Conservation (phyloP, 352 stramenopile genomes). For the Blastocystis sp. region DNA sequence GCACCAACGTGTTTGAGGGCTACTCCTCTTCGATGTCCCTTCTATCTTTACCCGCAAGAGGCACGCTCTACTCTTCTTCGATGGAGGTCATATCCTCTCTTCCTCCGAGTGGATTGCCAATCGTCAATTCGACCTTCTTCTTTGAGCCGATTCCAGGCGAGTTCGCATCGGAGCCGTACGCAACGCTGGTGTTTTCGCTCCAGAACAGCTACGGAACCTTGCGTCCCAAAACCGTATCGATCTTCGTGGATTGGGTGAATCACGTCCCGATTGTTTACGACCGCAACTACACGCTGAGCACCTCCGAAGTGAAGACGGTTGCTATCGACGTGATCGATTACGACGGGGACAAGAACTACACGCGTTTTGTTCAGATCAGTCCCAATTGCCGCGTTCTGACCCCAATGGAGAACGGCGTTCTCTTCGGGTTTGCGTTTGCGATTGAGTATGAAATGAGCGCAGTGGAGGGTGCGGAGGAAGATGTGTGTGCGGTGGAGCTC, state of each 20-base stretch:
- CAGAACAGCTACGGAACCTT: conserved; percentile 17
- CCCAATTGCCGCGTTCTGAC: not conserved
- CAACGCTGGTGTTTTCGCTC: not conserved
- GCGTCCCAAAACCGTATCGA: not conserved
- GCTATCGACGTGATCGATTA: conserved; percentile 22
- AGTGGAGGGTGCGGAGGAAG: not conserved
- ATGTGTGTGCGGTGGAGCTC: not conserved
- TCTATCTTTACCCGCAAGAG: not conserved
- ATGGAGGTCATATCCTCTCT: not conserved
- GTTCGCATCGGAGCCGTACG: not conserved
- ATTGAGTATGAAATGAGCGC: not conserved
- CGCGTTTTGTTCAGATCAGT: conserved; percentile 24
- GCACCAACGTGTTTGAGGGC: conserved; percentile 25
- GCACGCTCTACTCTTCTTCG: conserved; percentile 20
- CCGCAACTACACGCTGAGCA: not conserved
- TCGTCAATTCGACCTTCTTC: conserved; percentile 21
- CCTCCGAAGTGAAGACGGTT: not conserved
- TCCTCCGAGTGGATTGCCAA: not conserved
- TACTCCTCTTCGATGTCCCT: conserved; percentile 1
- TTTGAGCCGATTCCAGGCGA: not conserved
- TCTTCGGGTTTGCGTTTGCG: not conserved
- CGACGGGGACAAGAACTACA: conserved; percentile 49
- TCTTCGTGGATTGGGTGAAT: conserved; percentile 64
- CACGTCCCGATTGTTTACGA: conserved; percentile 9
- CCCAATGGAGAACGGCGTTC: not conserved